Conservation (phyloP, 805 yeast genomes). For the Kluyveromyces wickerhamii region DNA sequence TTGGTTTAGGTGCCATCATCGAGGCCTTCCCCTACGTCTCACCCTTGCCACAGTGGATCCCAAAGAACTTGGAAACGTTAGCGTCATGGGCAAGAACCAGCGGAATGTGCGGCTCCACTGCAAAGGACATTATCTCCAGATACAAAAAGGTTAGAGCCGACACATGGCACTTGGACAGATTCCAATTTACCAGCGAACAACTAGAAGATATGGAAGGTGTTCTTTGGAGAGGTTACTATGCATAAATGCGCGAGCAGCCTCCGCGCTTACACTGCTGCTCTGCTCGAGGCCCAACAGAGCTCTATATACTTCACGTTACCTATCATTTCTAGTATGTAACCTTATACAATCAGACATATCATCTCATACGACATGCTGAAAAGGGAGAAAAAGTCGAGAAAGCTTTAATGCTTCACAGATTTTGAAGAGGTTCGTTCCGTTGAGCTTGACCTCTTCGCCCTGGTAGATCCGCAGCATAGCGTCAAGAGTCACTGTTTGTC, state of each 20-base stretch:
- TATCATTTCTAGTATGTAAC: no score
- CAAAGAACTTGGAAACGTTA: slow-evolving; percentile 56
- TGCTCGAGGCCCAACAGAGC: no score
- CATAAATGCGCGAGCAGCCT: slow-evolving; percentile 31
- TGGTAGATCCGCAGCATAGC: no score
- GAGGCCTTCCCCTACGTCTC: slow-evolving; percentile 85
- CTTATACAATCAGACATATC: no score
- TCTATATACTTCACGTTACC: no score
- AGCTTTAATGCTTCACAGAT: no score
- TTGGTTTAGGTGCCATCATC: slow-evolving; percentile 83
- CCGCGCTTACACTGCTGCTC: background rate
- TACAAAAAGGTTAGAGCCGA: slow-evolving; percentile 91
- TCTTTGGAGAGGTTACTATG: slow-evolving; percentile 84
- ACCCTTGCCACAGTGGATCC: slow-evolving; percentile 91
- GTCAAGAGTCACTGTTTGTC: no score
- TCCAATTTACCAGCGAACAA: slow-evolving; percentile 66
- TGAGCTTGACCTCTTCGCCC: no score
- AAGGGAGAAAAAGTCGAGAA: slow-evolving; percentile 1
- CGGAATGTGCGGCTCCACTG: slow-evolving; percentile 75
- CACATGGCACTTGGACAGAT: slow-evolving; percentile 89
- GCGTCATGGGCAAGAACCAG: slow-evolving; percentile 67
- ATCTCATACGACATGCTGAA: background rate
- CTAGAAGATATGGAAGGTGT: slow-evolving; percentile 92
- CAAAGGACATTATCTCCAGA: slow-evolving; percentile 70
- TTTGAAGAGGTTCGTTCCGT: no score